A percentile compares a stretch with the other conserved stretches of the same genome.
phyloP scores from a whole-genome alignment of 139 green algal species.

The Chlorokybus atmophyticus region DNA sequence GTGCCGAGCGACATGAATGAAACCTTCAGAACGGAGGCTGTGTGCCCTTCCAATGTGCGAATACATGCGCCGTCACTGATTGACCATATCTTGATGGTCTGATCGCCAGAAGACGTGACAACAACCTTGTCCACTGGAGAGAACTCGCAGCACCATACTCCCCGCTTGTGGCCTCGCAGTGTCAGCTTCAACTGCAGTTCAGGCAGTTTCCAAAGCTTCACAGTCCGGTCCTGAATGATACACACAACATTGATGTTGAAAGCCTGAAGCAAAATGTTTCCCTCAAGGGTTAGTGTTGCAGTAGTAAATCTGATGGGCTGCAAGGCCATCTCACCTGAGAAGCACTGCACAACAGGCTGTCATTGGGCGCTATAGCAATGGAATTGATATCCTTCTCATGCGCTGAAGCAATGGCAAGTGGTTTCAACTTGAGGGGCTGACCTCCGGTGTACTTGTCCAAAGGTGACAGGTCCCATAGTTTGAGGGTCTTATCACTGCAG shows the following conservation, averaged over 20 bases:
- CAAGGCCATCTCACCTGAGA: conserved; percentile 31
- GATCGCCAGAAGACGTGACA: conserved; percentile 55
- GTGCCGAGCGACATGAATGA: conserved; percentile 62
- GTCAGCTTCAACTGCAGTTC: conserved; percentile 39
- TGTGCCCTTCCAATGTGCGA: conserved; percentile 83
- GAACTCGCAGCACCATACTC: conserved; percentile 86
- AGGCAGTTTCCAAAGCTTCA: conserved; percentile 74
- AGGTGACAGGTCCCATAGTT: neutral
- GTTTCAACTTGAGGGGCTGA: conserved; percentile 24
- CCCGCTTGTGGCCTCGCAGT: conserved; percentile 69
- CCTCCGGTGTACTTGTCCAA: neutral
- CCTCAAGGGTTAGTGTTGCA: too few relatives aligned
- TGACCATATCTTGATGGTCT: conserved; percentile 76
- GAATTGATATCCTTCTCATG: conserved; percentile 97
- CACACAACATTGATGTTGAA: too few relatives aligned
- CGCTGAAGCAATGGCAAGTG: conserved; percentile 57
- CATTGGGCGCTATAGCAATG: conserved; percentile 69
- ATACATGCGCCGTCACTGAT: conserved; percentile 68
- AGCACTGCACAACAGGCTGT: conserved; percentile 48
- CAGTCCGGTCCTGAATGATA: conserved; percentile 67
- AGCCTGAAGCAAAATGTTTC: neutral
- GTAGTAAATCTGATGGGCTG: too few relatives aligned
- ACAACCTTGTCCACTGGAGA: conserved; percentile 70
- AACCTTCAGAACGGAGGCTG: conserved; percentile 60
- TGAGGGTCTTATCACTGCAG: conserved; percentile 37